Evolutionary conservation across 2,329 filamentous ascomycete genomes (phyloP).

Genomic region (Neofusicoccum ribis): DNA sequence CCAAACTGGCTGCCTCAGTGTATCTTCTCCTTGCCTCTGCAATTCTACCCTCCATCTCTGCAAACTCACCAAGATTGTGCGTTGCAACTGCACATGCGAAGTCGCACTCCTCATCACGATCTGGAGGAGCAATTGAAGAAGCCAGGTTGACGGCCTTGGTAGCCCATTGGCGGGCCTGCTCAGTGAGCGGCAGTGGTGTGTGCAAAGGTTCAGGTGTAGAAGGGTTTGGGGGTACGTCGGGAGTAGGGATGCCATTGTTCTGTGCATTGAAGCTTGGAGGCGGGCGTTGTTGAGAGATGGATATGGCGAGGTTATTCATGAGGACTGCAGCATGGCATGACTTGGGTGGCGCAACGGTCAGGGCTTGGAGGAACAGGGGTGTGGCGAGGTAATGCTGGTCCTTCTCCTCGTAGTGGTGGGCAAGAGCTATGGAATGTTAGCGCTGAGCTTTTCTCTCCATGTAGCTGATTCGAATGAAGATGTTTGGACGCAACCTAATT

Average conservation of each 20-base stretch:
- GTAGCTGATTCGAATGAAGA: no score
- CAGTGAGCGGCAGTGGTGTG: slow-evolving; percentile 56
- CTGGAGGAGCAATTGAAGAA: slow-evolving; percentile 63
- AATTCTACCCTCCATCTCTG: slow-evolving; percentile 68
- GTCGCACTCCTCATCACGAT: slow-evolving; percentile 77
- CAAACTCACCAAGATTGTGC: slow-evolving; percentile 85
- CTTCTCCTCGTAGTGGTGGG: slow-evolving; percentile 71
- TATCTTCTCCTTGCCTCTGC: slow-evolving; percentile 68
- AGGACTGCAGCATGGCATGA: slow-evolving; percentile 79
- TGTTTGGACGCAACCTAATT: no score
- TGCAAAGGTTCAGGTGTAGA: slow-evolving; percentile 35
- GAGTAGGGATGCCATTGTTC: not conserved
- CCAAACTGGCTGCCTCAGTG: slow-evolving; percentile 64
- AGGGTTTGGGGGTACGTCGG: slow-evolving; percentile 39
- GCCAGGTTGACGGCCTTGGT: slow-evolving; percentile 71
- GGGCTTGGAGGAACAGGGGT: slow-evolving; percentile 82
- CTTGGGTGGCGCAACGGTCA: slow-evolving; percentile 64
- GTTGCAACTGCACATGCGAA: slow-evolving; percentile 77
- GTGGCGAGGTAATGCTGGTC: slow-evolving; percentile 78
- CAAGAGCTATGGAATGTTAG: slow-evolving; percentile 60
- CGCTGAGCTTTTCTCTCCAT: slow-evolving; percentile 21
- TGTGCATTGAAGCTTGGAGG: not conserved
- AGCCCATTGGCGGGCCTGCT: slow-evolving; percentile 74
- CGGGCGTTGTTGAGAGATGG: slow-evolving; percentile 64
- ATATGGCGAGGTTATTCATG: slow-evolving; percentile 81